These are phyloP conservation scores for Cutaneotrichosporon dermatis DNA, from an alignment of 1,284 basidiomycete genomes.

Conservation along the genomic window DNA sequence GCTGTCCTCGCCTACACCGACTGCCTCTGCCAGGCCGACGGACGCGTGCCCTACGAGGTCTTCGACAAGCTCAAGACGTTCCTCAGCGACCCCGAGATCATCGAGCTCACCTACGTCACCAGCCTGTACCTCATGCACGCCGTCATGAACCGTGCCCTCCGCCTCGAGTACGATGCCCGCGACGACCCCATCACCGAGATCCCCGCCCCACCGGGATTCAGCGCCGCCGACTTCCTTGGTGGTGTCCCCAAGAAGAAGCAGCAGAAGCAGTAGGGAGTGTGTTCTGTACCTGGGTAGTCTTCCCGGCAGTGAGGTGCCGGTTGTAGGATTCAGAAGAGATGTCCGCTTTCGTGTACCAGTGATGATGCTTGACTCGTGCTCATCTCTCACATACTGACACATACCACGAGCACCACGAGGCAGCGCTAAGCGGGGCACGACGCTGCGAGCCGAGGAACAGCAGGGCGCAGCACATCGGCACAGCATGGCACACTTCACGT, in stretches of 20 bases:
- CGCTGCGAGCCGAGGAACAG: too few species aligned
- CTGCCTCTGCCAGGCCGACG: not conserved
- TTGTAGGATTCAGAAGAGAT: too few species aligned
- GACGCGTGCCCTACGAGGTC: slow-evolving; percentile 1
- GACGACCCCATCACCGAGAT: slow-evolving; percentile 7
- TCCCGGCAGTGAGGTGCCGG: too few species aligned
- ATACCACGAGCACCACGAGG: too few species aligned
- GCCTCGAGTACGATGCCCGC: slow-evolving; percentile 6
- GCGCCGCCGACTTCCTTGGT: slow-evolving; percentile 5
- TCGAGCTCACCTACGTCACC: slow-evolving; percentile 6
- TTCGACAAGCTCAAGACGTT: slow-evolving; percentile 4
- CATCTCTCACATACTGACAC: too few species aligned
- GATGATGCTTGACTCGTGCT: too few species aligned
- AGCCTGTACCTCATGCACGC: slow-evolving; percentile 8
- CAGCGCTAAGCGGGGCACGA: too few species aligned
- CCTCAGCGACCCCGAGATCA: not conserved
- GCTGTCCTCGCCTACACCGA: slow-evolving; percentile 4
- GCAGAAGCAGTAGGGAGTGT: too few species aligned
- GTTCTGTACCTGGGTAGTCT: too few species aligned
- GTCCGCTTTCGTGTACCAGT: too few species aligned
- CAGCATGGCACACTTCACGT: too few species aligned
- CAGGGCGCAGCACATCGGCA: too few species aligned
- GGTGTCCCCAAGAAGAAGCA: not conserved
- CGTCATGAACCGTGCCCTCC: slow-evolving; percentile 3
- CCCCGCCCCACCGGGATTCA: slow-evolving; percentile 1